Base-by-base conservation (phyloP, 768 basidiomycete genomes). In the Rhizopogon vesiculosus region DNA sequence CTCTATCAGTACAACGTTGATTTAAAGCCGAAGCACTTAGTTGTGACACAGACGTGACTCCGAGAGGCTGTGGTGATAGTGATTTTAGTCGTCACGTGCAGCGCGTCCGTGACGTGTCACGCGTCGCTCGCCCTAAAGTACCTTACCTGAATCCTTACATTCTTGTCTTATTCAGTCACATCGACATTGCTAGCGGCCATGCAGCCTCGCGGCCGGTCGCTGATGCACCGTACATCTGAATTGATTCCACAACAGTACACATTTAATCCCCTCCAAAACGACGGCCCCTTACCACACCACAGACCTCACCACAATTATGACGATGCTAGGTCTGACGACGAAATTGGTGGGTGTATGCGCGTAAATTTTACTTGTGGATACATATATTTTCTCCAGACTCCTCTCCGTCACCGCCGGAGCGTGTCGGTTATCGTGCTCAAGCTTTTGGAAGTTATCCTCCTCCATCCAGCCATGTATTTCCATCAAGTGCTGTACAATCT, bases 401-500 rank as follows among this genome's bases (percentile, higher is more conserved):
- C 9, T 73, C 73, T 28, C 66, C 72, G 6, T 74, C 71, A 35
- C 75, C 72, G 5, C 65, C 69, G 33, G 69, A 66, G 44, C 70
- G 61, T 46, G 15, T 35, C 18, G 15, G 19, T 19, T 15, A 35
- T 22, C 48, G 22, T 25, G 38, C 35, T 49, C 48, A 35, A 5
- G 8, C 48, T 5, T 38, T 49, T 38, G 48, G 19, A 38, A 49
- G 3, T 19, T 9, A 49, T 38, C 35, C 33, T 8, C 35, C 48
- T 8, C 22, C 35, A 16, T 8, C 48, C 22, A 49, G 33, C 9
- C 19, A 49, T 35, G 48, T 22, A n/a, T 38, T 10, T 49, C 35
- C 35, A 7, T 35, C 46, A 8, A 33, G 13, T 49, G 48, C 19
- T 25, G 35, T 15, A 16, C 46, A 22, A 22, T 8, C 19, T 22